Evolutionary conservation across 2,329 filamentous ascomycete genomes (phyloP).

Genomic region (Aspergillus floridensis): DNA sequence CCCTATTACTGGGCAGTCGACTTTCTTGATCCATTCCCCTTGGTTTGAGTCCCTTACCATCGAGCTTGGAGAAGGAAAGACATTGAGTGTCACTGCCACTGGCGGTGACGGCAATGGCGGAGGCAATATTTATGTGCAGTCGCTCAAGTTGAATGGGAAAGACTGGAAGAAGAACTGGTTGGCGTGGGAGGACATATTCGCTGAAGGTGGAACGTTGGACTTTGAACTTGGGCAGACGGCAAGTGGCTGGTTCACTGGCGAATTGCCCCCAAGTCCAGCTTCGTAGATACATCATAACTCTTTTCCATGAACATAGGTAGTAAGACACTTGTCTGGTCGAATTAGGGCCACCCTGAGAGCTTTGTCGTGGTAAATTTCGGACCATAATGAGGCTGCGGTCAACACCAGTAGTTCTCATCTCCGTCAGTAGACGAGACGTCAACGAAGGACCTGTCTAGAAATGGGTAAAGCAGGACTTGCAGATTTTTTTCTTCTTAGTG

Average conservation of each 20-base stretch:
- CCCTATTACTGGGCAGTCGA: constrained; percentile 66
- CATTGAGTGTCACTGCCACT: constrained; percentile 53
- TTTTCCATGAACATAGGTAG: not conserved
- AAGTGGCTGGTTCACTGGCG: constrained; percentile 58
- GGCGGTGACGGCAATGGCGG: constrained; percentile 49
- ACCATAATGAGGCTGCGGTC: not conserved
- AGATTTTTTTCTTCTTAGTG: not conserved
- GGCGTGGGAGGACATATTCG: constrained; percentile 65
- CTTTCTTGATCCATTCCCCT: constrained; percentile 63
- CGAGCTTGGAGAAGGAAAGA: constrained; percentile 55
- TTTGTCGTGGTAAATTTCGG: not conserved
- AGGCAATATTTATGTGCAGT: constrained; percentile 60
- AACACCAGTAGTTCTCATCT: not conserved
- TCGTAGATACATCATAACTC: constrained; percentile 14
- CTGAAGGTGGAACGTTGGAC: constrained; percentile 60
- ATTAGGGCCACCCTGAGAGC: not conserved
- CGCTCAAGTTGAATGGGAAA: constrained; percentile 62
- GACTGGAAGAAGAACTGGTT: constrained; percentile 65
- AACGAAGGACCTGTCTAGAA: not conserved
- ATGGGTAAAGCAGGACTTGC: not conserved
- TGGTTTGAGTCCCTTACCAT: constrained; percentile 63
- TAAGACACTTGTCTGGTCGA: not conserved
- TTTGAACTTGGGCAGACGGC: constrained; percentile 60
- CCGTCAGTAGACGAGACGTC: not conserved
- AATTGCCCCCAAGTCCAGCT: constrained; percentile 61